phyloP scores from a whole-genome alignment of 352 stramenopile genomes.

The Peronospora tabacina region DNA sequence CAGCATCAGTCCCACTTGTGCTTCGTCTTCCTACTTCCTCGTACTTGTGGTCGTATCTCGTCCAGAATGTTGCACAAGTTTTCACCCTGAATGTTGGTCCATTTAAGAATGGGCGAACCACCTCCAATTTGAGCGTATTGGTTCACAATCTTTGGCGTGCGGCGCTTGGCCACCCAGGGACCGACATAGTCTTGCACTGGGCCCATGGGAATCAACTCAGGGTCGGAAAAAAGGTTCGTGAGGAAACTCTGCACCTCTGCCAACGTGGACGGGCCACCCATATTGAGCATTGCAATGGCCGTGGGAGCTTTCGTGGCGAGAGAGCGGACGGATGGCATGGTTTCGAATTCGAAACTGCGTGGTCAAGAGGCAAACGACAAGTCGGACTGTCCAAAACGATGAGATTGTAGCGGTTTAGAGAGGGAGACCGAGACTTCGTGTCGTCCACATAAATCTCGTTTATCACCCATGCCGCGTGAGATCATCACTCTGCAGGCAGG shows the following conservation, averaged over 20 bases:
- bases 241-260: constrained; percentile 95
- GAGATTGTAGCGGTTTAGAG: constrained; percentile 11
- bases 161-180: constrained; percentile 64
- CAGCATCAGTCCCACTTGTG: not conserved
- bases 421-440: constrained; percentile 1
- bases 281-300: constrained; percentile 93
- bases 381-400: constrained; percentile 12
- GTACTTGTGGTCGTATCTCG: constrained; percentile 72
- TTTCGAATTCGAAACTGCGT: constrained; percentile 9
- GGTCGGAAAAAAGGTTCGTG: constrained; percentile 98
- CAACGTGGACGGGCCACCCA: constrained; percentile 92
- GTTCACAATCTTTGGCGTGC: constrained; percentile 91
- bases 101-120: constrained; percentile 96
- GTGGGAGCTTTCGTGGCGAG: constrained; percentile 43
- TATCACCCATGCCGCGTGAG: constrained; percentile 88
- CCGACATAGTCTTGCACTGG: constrained; percentile 79
- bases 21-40: constrained; percentile 1
- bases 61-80: constrained; percentile 87
- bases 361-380: constrained; percentile 3
- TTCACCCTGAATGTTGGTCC: constrained; percentile 92
- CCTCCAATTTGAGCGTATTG: constrained; percentile 97
- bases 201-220: constrained; percentile 98
- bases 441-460: constrained; percentile 2
- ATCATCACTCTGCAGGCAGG: constrained; percentile 99
- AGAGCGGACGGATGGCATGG: constrained; percentile 22